phyloP scores from a whole-genome alignment of 495 filamentous ascomycete species.

The Penicillium argentinense region DNA sequence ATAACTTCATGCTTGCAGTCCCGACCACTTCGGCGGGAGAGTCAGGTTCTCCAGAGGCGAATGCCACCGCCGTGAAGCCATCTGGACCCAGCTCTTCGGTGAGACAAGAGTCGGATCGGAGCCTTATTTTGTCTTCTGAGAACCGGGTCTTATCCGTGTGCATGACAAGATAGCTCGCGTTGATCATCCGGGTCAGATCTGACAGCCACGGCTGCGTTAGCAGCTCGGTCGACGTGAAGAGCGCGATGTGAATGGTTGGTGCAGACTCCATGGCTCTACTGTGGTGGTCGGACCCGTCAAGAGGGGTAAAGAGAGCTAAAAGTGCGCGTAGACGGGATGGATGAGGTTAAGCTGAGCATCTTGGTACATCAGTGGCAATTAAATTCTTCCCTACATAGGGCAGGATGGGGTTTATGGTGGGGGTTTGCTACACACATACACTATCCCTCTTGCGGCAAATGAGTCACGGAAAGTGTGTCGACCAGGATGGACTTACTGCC shows the following conservation, averaged over 20 bases:
- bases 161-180: conserved; percentile 13
- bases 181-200: conserved; percentile 13
- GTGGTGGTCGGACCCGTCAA: not conserved
- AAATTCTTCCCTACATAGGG: too few relatives aligned
- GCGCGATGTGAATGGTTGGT: conserved; percentile 5
- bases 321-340: not conserved
- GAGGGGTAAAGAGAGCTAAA: not conserved
- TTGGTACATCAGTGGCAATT: too few relatives aligned
- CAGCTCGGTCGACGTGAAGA: conserved; percentile 11
- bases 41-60: not conserved
- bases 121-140: conserved; percentile 4
- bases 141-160: conserved; percentile 10
- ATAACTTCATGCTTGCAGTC: conserved; percentile 17
- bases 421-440: not conserved
- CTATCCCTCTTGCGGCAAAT: not conserved
- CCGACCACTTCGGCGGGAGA: conserved; percentile 8
- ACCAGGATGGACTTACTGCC: not conserved
- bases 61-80: conserved; percentile 14
- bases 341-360: too few relatives aligned
- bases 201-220: conserved; percentile 12
- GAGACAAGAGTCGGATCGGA: conserved; percentile 3
- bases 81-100: conserved; percentile 6
- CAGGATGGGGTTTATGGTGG: not conserved
- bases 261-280: not conserved
- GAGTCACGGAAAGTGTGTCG: conserved; percentile 2